Evolutionary conservation across 2,329 filamentous ascomycete genomes (phyloP).

Genomic region (Exophiala phaeomuriformis): DNA sequence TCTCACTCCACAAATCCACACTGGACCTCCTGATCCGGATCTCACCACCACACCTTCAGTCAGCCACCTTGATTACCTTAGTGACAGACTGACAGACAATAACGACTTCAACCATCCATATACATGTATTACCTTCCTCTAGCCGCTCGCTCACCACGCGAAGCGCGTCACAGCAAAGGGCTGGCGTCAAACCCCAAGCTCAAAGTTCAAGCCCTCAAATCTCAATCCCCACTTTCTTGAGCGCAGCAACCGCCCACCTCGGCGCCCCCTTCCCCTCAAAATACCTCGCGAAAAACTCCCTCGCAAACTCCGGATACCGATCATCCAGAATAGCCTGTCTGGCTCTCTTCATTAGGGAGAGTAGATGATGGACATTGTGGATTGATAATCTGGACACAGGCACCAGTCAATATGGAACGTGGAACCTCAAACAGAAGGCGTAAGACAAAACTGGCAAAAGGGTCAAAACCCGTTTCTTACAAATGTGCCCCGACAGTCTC

Average conservation of each 20-base stretch:
- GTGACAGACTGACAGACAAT: too few relatives aligned
- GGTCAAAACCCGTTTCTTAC: conserved; percentile 29
- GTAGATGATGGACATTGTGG: conserved; percentile 90
- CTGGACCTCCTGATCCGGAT: too few relatives aligned
- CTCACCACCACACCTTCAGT: too few relatives aligned
- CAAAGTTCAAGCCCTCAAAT: conserved; percentile 38
- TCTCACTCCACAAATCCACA: too few relatives aligned
- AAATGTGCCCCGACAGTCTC: conserved; percentile 85
- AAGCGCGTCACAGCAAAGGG: not conserved
- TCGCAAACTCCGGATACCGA: conserved; percentile 68
- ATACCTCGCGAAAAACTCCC: conserved; percentile 66
- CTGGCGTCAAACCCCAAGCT: not conserved
- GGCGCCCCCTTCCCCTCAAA: conserved; percentile 68
- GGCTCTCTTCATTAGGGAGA: conserved; percentile 70
- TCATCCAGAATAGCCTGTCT: conserved; percentile 76
- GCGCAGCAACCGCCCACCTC: conserved; percentile 72
- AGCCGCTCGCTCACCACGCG: too few relatives aligned
- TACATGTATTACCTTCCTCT: too few relatives aligned
- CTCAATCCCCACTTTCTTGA: conserved; percentile 74
- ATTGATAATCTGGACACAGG: conserved; percentile 50
- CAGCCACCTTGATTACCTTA: too few relatives aligned
- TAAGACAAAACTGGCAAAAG: not conserved
- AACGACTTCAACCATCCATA: too few relatives aligned
- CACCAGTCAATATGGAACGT: too few relatives aligned
- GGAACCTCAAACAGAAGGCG: not conserved